phyloP scores from a whole-genome alignment of 306 rosid species.

The Prosopis cineraria region DNA sequence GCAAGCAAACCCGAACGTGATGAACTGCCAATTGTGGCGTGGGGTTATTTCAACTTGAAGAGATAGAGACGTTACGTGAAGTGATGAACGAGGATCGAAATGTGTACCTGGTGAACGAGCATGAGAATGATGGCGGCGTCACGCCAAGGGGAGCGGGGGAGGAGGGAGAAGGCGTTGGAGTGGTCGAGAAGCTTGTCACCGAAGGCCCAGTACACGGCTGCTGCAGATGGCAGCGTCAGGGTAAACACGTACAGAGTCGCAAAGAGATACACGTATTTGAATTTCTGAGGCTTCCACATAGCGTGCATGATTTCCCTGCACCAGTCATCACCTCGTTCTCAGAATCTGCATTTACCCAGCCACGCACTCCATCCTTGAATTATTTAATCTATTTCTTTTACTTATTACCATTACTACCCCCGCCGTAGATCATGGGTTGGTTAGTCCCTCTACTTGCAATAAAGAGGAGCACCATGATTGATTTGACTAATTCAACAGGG shows the following conservation, averaged over 20 bases:
- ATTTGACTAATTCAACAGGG: background rate
- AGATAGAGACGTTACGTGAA: too few relatives aligned
- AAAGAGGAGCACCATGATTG: conserved; percentile 31
- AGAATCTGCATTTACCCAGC: too few relatives aligned
- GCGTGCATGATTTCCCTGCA: conserved; percentile 93
- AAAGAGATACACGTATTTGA: conserved; percentile 64
- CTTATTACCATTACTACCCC: background rate
- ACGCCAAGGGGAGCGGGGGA: conserved; percentile 75
- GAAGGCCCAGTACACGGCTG: conserved; percentile 83
- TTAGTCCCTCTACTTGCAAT: background rate
- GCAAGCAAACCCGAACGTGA: conserved; percentile 88
- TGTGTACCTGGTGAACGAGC: conserved; percentile 85
- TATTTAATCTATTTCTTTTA: background rate
- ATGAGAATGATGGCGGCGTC: conserved; percentile 65
- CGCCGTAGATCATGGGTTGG: background rate
- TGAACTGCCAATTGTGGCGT: conserved; percentile 47
- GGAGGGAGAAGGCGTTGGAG: conserved; percentile 81
- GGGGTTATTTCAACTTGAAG: too few relatives aligned
- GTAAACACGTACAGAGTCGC: conserved; percentile 84
- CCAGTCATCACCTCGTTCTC: background rate
- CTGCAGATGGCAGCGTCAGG: conserved; percentile 78
- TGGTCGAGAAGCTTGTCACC: conserved; percentile 82
- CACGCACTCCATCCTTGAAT: background rate
- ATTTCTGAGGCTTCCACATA: conserved; percentile 93
- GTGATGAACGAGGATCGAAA: too few relatives aligned